Evolutionary conservation across 768 basidiomycete species (phyloP), one percentile per base, ranked within the genome.

Genomic region (Tylopilus plumbeoviolaceoides): DNA sequence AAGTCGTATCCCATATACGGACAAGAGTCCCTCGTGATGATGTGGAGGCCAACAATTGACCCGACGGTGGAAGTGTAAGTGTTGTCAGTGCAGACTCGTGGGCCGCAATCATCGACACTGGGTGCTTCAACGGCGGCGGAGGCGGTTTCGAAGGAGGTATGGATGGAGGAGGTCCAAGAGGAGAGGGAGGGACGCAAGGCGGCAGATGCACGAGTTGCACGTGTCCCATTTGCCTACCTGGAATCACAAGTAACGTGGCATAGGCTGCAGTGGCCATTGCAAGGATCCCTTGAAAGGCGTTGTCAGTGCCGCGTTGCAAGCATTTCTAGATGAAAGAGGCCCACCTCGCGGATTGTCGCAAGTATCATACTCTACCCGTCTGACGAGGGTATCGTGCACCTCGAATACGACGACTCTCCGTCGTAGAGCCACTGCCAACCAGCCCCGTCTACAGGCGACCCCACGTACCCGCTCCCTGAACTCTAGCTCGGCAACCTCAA

Each of bases 121-220:
- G 80, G 56, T 86, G 82, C 65, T 82, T 88, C 41, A 76, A 71
- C 31, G 78, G 74, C 3, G 77, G 71, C 0, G 80, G 78, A 2
- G 82, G 83, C 1, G 83, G 81, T 59, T 79, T 81, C 51, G 74
- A 77, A 39, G 78, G 77, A 25, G 72, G 76, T 0, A 73, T 63
- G 5, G 83, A 72, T 4, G 79, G 70, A 9, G 83, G 84, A 1
- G 85, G 85, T 5, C 78, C 82, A 35, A 72, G 68, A 11, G 79
- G 76, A 11, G 75, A 68, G 20, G 87, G 83, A 4, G 82, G 77
- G 17, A 77, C 72, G 72, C 91, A 91, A 0, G 87, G 89, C 0
- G 92, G 89, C 10, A 95, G 78, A 63, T 90, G 90, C 23, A 94
- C 75, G 20, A 95, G 73, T 50, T 93, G 92, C 4, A 95, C 89